phyloP scores from a whole-genome alignment of 192 early-diverging fungal genomes.

The Coemansia sp. region DNA sequence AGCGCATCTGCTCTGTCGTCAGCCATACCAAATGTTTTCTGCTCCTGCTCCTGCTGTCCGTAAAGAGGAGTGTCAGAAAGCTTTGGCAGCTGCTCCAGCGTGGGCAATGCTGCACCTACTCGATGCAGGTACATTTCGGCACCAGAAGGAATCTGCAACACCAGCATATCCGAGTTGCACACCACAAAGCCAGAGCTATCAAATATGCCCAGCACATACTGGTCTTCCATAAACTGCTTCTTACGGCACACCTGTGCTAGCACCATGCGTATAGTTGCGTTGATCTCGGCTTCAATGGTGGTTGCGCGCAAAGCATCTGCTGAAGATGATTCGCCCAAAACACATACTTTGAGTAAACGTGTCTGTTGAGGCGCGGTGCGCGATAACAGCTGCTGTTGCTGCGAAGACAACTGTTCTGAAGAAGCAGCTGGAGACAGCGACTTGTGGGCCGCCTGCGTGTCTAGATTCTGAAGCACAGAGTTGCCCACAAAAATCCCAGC shows the following conservation, averaged over 20 bases:
- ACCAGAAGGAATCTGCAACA: slow-evolving; percentile 56
- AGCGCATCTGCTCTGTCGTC: slow-evolving; percentile 5
- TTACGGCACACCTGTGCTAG: slow-evolving; percentile 84
- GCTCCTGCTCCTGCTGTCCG: slow-evolving; percentile 13
- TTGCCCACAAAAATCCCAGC: slow-evolving; percentile 44
- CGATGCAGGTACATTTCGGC: slow-evolving; percentile 47
- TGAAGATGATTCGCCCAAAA: slow-evolving; percentile 23
- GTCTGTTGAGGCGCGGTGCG: slow-evolving; percentile 7
- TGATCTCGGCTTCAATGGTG: slow-evolving; percentile 71
- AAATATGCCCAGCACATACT: slow-evolving; percentile 82
- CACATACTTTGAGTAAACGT: slow-evolving; percentile 31
- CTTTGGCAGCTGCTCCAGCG: slow-evolving; percentile 9
- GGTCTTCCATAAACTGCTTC: slow-evolving; percentile 77
- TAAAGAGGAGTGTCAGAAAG: slow-evolving; percentile 10
- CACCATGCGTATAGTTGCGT: slow-evolving; percentile 74
- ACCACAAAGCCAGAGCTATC: slow-evolving; percentile 68
- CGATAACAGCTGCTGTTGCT: background rate
- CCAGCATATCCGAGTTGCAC: slow-evolving; percentile 73
- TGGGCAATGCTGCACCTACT: slow-evolving; percentile 19
- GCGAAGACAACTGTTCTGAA: background rate
- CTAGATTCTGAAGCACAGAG: slow-evolving; percentile 7
- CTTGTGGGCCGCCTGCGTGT: background rate
- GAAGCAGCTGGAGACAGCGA: background rate
- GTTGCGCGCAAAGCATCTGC: slow-evolving; percentile 84
- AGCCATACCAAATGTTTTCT: no score